Conservation (phyloP, 1,284 basidiomycete genomes). For the Thecaphora thlaspeos region DNA sequence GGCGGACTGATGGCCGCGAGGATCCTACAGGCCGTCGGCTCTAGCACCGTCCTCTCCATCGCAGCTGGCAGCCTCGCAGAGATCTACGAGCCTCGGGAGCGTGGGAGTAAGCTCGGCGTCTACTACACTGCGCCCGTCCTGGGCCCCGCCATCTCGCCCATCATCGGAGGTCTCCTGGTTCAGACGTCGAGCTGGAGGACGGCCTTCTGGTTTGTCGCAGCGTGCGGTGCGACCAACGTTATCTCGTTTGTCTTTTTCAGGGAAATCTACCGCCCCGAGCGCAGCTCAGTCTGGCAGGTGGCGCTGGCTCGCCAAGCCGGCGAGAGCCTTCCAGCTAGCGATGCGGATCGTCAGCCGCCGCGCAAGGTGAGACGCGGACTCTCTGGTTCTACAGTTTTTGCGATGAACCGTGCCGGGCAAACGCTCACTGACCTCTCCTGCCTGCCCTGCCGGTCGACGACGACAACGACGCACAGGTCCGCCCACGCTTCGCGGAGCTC, state of each 20-base stretch:
- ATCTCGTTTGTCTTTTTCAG: conserved; percentile 3
- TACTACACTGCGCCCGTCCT: conserved; percentile 17
- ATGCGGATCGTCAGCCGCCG: not conserved
- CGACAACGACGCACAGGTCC: conserved; percentile 11
- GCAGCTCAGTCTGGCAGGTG: conserved; percentile 12
- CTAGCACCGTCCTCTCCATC: conserved; percentile 11
- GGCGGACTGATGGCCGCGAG: conserved; percentile 11
- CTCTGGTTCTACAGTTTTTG: too few species aligned
- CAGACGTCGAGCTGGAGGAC: not conserved
- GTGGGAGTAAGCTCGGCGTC: conserved; percentile 15
- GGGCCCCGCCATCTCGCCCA: conserved; percentile 16
- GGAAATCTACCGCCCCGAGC: conserved; percentile 12
- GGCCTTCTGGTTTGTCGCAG: conserved; percentile 18
- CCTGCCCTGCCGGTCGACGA: too few species aligned
- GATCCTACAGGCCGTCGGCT: conserved; percentile 8
- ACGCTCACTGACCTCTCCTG: not conserved
- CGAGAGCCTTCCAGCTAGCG: too few species aligned
- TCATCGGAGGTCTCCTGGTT: conserved; percentile 19
- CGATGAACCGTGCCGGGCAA: too few species aligned
- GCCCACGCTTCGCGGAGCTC: conserved; percentile 14
- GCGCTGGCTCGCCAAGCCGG: not conserved
- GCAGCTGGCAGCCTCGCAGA: conserved; percentile 18
- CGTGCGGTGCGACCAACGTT: conserved; percentile 7
- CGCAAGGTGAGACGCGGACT: too few species aligned
- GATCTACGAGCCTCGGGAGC: conserved; percentile 13